Evolutionary conservation across 2,329 filamentous ascomycete species (phyloP).

Genomic region (Colletotrichum karsti): DNA sequence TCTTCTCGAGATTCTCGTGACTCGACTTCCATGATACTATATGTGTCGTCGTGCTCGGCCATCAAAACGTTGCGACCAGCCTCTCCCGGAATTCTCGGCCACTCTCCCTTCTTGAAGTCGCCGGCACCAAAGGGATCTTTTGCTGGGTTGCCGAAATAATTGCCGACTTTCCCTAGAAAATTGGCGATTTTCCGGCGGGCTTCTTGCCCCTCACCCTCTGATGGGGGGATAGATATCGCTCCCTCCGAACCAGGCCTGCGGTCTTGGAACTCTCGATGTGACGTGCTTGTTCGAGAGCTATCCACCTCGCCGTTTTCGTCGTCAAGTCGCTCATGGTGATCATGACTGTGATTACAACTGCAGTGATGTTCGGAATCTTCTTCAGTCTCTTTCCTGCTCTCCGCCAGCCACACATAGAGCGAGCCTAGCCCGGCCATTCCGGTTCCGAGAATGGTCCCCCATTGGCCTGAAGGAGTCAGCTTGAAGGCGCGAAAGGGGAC

Average conservation of each 20-base stretch:
- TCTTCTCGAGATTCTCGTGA: conserved; percentile 41
- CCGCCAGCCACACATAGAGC: conserved; percentile 59
- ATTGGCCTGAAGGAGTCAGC: conserved; percentile 55
- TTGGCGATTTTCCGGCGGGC: conserved; percentile 45
- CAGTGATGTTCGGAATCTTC: conserved; percentile 26
- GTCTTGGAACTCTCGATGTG: background rate
- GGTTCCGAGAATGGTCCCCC: conserved; percentile 68
- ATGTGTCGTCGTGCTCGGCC: conserved; percentile 45
- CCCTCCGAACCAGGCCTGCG: background rate
- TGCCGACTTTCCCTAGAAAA: conserved; percentile 49
- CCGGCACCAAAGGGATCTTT: conserved; percentile 57
- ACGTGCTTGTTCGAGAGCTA: background rate
- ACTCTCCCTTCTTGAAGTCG: conserved; percentile 57
- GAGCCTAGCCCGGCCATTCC: conserved; percentile 66
- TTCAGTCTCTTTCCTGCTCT: conserved; percentile 34
- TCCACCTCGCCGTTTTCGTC: background rate
- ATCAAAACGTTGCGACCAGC: conserved; percentile 50
- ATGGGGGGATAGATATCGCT: background rate
- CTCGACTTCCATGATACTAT: conserved; percentile 40
- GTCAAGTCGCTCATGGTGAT: background rate
- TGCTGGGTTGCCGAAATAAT: conserved; percentile 56
- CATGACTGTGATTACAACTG: conserved; percentile 5
- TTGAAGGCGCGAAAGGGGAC: background rate
- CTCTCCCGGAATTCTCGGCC: conserved; percentile 66
- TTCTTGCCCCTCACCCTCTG: conserved; percentile 28